Percentiles rank a stretch among this genome's conserved stretches.
phyloP scores from a whole-genome alignment of 768 basidiomycete species.

The Trametes villosa region DNA sequence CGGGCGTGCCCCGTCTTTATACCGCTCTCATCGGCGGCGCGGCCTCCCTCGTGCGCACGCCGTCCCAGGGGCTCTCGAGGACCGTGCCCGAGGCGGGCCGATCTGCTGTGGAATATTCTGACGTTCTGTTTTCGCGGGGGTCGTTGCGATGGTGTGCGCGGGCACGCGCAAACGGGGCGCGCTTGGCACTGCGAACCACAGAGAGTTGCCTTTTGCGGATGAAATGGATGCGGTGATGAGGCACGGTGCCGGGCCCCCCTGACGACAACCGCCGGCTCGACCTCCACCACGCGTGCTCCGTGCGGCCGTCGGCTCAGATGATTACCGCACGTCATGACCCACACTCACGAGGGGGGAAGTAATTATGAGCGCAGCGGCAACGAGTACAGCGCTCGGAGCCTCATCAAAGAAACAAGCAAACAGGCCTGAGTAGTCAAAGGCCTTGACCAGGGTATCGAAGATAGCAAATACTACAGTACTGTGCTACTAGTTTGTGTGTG shows the following conservation, averaged over 20 bases:
- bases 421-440: no score
- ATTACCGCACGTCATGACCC: background rate
- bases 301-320: background rate
- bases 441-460: no score
- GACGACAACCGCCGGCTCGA: constrained; percentile 17
- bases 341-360: no score
- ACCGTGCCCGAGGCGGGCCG: background rate
- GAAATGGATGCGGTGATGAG: background rate
- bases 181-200: constrained; percentile 7
- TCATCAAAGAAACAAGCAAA: no score
- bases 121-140: constrained; percentile 16
- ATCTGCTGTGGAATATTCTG: constrained; percentile 1
- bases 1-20: constrained; percentile 1
- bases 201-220: constrained; percentile 1
- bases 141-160: constrained; percentile 9
- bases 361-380: no score
- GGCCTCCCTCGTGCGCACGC: background rate
- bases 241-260: background rate
- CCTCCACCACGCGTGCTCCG: background rate
- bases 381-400: no score
- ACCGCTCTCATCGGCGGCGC: background rate
- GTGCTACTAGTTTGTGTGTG: no score
- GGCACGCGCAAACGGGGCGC: constrained; percentile 1
- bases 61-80: background rate
- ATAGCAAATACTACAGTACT: no score